Evolutionary conservation across 768 basidiomycete genomes (phyloP), one percentile per base, ranked within the genome.

Genomic region (Coprinopsis cinerea): DNA sequence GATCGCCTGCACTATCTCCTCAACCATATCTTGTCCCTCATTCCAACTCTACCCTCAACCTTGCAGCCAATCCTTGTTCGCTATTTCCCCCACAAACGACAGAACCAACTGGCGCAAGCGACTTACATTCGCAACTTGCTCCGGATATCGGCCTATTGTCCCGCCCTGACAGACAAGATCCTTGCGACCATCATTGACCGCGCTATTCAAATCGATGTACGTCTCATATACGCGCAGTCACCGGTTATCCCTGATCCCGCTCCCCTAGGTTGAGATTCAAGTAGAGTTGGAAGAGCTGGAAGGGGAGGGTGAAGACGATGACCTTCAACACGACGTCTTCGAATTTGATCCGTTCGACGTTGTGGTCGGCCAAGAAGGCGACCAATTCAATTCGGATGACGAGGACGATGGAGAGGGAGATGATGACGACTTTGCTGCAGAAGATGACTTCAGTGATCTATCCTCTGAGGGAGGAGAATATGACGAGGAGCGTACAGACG

Each of bases 221-320:
- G 90, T 75, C 27, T 30, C 4, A 42, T 18, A 34, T 24, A 28
- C n/a, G 45, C 26, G 51, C 10, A 44, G 10, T 53, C 22, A 17
- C 4, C 1, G 39, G 26, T 14, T 45, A 17, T 23, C 46, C 4
- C 15, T 49, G 22, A 53, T 9, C 13, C 28, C 9, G 25, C 27
- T 13, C 0, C 17, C 18, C 18, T 49, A 94, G 92, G 91, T 96
- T 23, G 95, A 99, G 67, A 93, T 99, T 26, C 94, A 96, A 62
- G 87, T 92, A n/a, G 92, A 94, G 59, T 61, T 92, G 2, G 94
- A 97, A 61, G 92, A 96, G 56, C 70, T 94, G 3, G 93, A 95
- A 58, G 87, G 87, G 2, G 72, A 76, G 13, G 78, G n/a, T n/a
- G n/a, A 76, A 15, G 64, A 80, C 5, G 64, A 71, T 2, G 73